These are phyloP conservation scores for Phaffomyces thermotolerans DNA, from an alignment of 805 yeast genomes.

Conservation along the genomic window DNA sequence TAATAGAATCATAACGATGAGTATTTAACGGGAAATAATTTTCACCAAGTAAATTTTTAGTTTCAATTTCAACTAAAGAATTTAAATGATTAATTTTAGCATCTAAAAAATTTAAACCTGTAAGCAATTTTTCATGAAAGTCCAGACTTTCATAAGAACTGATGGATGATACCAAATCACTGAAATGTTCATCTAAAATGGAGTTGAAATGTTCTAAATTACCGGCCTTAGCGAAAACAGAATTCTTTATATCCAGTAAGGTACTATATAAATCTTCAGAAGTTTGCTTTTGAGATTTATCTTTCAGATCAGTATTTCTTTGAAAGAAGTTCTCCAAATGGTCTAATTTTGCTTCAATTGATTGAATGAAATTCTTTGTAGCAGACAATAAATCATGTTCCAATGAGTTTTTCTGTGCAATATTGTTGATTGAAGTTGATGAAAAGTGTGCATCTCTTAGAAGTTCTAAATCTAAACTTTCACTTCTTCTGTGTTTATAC, in stretches of 20 bases:
- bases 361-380: slow-evolving; percentile 19
- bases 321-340: slow-evolving; percentile 19
- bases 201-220: slow-evolving; percentile 18
- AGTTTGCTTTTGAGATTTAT: background rate
- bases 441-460: slow-evolving; percentile 20
- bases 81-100: slow-evolving; percentile 35
- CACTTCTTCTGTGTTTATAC: slow-evolving; percentile 11
- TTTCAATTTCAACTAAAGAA: slow-evolving; percentile 24
- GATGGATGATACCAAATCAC: slow-evolving; percentile 18
- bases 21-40: slow-evolving; percentile 12
- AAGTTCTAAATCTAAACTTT: slow-evolving; percentile 18
- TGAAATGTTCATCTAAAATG: slow-evolving; percentile 23
- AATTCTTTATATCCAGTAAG: slow-evolving; percentile 19
- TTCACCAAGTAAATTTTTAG: slow-evolving; percentile 13
- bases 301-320: background rate
- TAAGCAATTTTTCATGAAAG: slow-evolving; percentile 27
- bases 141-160: slow-evolving; percentile 18
- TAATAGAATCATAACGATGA: slow-evolving; percentile 15
- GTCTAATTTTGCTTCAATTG: slow-evolving; percentile 22
- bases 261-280: slow-evolving; percentile 22
- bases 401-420: slow-evolving; percentile 20
- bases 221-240: slow-evolving; percentile 17
- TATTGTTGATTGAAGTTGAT: slow-evolving; percentile 18
- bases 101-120: slow-evolving; percentile 33
- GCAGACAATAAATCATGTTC: slow-evolving; percentile 17